Evolutionary conservation across 2,329 filamentous ascomycete genomes (phyloP).

Genomic region (Penicillium sp.): DNA sequence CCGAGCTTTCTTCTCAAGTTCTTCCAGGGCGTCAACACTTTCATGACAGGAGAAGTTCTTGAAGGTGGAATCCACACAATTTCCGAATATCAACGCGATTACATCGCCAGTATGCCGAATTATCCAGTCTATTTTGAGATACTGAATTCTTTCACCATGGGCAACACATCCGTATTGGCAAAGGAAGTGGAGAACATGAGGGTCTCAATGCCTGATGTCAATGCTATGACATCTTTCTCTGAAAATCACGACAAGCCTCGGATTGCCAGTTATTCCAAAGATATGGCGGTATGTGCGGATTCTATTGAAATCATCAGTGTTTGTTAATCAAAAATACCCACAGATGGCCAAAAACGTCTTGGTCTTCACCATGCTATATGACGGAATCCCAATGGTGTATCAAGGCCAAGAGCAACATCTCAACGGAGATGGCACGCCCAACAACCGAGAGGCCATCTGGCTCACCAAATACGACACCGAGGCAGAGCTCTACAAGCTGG

Average conservation of each 20-base stretch:
- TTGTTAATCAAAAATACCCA: neutral
- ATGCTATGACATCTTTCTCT: slow-evolving; percentile 52
- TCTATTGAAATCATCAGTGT: neutral
- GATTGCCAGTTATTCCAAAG: slow-evolving; percentile 53
- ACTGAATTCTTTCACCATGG: slow-evolving; percentile 32
- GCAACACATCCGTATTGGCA: slow-evolving; percentile 30
- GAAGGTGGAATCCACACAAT: slow-evolving; percentile 36
- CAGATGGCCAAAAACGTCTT: slow-evolving; percentile 60
- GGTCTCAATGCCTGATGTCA: slow-evolving; percentile 41
- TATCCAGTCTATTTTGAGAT: slow-evolving; percentile 43
- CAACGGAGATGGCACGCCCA: slow-evolving; percentile 48
- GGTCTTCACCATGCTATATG: slow-evolving; percentile 58
- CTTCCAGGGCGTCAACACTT: slow-evolving; percentile 37
- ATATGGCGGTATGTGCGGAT: slow-evolving; percentile 42
- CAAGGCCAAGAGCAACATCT: slow-evolving; percentile 59
- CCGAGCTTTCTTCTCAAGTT: slow-evolving; percentile 43
- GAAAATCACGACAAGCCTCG: slow-evolving; percentile 62
- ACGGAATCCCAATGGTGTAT: slow-evolving; percentile 51
- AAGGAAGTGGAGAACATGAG: slow-evolving; percentile 26
- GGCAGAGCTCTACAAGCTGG: slow-evolving; percentile 41
- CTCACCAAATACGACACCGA: slow-evolving; percentile 38
- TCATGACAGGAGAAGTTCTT: slow-evolving; percentile 49
- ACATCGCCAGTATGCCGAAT: slow-evolving; percentile 47
- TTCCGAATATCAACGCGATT: slow-evolving; percentile 43
- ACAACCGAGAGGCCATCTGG: slow-evolving; percentile 58